Evolutionary conservation across 2,329 filamentous ascomycete species (phyloP), one percentile per base, ranked within the genome.

Genomic region (Ceratocystis cacaofunesta): DNA sequence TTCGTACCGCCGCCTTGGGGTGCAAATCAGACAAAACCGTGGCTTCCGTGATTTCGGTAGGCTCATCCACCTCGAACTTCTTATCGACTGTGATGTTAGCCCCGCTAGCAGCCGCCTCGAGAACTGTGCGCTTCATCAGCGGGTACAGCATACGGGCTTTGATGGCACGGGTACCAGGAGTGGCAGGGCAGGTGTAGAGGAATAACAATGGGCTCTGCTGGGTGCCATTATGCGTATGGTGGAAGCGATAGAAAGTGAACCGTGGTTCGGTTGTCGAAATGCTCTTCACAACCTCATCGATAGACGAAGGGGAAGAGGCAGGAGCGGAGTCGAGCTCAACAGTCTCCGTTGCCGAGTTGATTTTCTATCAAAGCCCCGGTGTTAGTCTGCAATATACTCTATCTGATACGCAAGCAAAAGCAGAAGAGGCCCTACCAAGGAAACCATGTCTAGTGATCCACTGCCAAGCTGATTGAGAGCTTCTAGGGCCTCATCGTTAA

Each of bases 61-160:
- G 85, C 69, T 88, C 81, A 70, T 85, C 82, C 2, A 84, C 81
- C 74, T 87, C 84, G 68, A 88, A 85, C 73, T 82, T 87, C 81
- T 89, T 91, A 66, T 83, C 85, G 3, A 90, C 77, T 66, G 77
- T 79, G 62, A 92, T 72, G 0, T 85, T 85, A 1, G 83, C 86
- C 69, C 89, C 83, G 44, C 75, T 76, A 70, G 85, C 82, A 19
- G 88, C 89, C 43, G 86, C 74, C n/a, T 78, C 75, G 36, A 91
- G 77, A 2, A 89, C 87, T 28, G 83, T 82, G 10, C 82, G 78
- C 75, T 85, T 86, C 78, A 85, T 86, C 30, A 86, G 77, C 43
- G 89, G 88, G 73, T 94, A 94, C 72, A 94, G 75, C 90, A 95
- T 95, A 69, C 89, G 81, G 75, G 88, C 87, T 77, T 90, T 92